Conservation (phyloP, 305 asterid genomes). For the Nicotiana rustica region DNA sequence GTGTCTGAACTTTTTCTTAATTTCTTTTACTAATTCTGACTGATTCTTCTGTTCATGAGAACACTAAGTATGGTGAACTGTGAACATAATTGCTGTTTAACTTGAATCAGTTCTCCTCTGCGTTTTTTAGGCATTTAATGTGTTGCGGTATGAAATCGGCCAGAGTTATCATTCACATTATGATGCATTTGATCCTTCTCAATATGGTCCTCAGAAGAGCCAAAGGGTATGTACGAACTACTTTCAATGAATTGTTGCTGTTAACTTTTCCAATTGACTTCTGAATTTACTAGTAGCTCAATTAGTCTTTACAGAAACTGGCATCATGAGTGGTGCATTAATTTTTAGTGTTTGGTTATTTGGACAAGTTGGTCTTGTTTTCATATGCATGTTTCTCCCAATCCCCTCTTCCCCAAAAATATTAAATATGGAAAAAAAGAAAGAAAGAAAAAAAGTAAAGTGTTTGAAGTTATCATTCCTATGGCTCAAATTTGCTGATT, state of each 20-base stretch:
- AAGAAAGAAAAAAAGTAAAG: neutral
- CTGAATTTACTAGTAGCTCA: neutral
- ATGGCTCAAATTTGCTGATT: neutral
- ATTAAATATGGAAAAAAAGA: neutral
- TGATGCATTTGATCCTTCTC: constrained; percentile 91
- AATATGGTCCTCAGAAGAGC: constrained; percentile 95
- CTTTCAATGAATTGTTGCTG: neutral
- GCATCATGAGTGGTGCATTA: neutral
- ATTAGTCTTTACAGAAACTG: neutral
- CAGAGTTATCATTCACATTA: constrained; percentile 89
- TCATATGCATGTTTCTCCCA: constrained; percentile 25
- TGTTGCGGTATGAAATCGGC: constrained; percentile 84
- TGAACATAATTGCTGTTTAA: neutral
- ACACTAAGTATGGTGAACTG: neutral
- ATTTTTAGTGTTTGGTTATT: neutral
- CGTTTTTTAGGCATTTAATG: constrained; percentile 82
- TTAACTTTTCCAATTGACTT: constrained; percentile 1
- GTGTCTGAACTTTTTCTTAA: neutral
- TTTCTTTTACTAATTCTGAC: neutral
- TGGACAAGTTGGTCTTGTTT: neutral
- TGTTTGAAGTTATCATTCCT: neutral
- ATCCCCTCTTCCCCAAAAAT: neutral
- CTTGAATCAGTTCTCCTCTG: constrained; percentile 23
- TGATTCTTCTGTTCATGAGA: constrained; percentile 8
- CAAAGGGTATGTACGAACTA: constrained; percentile 68